Evolutionary conservation across 225 moss, liverwort and hornwort species (phyloP).

Genomic region (Takakia lepidozioides): DNA sequence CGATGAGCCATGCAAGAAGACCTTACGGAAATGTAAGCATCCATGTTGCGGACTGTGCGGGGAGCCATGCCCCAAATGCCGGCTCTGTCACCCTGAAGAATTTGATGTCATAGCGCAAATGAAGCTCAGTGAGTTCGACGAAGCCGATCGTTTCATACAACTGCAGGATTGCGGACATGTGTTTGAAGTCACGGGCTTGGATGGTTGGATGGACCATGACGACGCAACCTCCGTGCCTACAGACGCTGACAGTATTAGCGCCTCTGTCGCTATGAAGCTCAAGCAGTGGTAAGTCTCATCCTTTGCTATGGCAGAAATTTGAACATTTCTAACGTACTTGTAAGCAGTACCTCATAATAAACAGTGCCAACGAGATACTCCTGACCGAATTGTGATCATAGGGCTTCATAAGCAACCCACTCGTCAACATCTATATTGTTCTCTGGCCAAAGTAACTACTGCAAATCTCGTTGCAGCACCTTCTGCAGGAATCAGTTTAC

Average conservation of each 20-base stretch:
- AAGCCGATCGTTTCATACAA: constrained; percentile 18
- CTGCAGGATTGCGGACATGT: constrained; percentile 30
- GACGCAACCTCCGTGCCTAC: constrained; percentile 6
- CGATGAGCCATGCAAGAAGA: constrained; percentile 19
- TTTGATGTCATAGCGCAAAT: constrained; percentile 20
- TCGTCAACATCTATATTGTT: no score
- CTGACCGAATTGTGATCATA: no score
- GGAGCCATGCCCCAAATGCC: constrained; percentile 39
- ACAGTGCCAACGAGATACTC: no score
- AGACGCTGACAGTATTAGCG: not conserved
- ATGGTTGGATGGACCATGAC: constrained; percentile 30
- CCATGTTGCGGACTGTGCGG: constrained; percentile 37
- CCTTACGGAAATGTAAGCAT: constrained; percentile 14
- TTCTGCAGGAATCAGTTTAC: no score
- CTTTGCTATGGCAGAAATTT: no score
- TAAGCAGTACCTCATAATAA: no score
- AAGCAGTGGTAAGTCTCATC: constrained; percentile 40
- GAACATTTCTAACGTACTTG: no score
- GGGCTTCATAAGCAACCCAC: no score
- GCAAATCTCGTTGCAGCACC: no score
- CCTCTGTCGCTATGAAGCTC: constrained; percentile 13
- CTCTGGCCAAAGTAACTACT: no score
- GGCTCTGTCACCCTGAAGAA: constrained; percentile 22
- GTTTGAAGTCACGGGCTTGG: constrained; percentile 31
- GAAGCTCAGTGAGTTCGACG: constrained; percentile 19